Evolutionary conservation across 148 eudicot genomes (phyloP).

Genomic region (Fagopyrum homotropicum): DNA sequence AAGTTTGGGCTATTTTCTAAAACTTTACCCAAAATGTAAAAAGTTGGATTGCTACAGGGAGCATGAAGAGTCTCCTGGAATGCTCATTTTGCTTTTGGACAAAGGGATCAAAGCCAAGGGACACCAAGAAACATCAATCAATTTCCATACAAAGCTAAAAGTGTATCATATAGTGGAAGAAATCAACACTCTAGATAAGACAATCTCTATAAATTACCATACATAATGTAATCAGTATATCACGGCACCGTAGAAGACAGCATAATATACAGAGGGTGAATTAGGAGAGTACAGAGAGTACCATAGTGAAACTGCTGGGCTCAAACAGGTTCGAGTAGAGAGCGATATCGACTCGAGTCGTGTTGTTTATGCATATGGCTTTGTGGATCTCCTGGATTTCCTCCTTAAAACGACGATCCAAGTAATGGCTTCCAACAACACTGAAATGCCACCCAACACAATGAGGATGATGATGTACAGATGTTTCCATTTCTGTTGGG

Average conservation of each 20-base stretch:
- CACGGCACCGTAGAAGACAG: not conserved
- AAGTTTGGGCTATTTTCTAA: too few species aligned
- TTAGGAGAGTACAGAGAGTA: not conserved
- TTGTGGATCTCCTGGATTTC: conserved; percentile 51
- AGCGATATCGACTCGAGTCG: not conserved
- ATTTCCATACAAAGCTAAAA: not conserved
- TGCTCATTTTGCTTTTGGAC: not conserved
- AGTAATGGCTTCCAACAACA: conserved; percentile 62
- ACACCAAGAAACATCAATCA: not conserved
- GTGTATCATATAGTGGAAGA: not conserved
- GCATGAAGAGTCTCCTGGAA: not conserved
- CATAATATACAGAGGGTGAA: conserved; percentile 2
- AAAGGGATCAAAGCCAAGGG: not conserved
- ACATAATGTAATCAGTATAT: not conserved
- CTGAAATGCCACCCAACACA: conserved; percentile 48
- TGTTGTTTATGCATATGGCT: conserved; percentile 50
- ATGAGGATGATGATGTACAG: conserved; percentile 46
- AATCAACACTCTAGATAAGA: conserved; percentile 1
- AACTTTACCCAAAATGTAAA: too few species aligned
- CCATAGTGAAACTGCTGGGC: not conserved
- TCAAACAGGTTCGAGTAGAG: not conserved
- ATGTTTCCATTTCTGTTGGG: conserved; percentile 66
- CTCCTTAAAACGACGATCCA: conserved; percentile 61
- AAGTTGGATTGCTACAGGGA: not conserved
- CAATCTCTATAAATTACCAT: conserved; percentile 6